Conservation (phyloP, 2,329 filamentous ascomycete species). For the Alternaria sp. region DNA sequence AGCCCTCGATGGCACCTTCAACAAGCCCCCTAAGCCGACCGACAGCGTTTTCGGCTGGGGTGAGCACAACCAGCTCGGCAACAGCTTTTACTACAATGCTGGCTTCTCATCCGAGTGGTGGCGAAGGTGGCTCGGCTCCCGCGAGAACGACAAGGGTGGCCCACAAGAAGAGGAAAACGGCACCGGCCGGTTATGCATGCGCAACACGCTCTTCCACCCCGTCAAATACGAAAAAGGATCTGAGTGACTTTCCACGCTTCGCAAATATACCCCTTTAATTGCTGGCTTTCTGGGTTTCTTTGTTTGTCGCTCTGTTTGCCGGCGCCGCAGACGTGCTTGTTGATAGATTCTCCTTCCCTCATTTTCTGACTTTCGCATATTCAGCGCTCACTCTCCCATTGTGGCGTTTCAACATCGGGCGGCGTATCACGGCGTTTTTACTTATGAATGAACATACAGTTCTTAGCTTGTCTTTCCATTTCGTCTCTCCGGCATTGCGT, state of each 20-base stretch:
- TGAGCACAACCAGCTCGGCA: slow-evolving; percentile 59
- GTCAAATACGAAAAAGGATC: slow-evolving; percentile 56
- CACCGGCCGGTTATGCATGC: slow-evolving; percentile 57
- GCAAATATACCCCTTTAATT: slow-evolving; percentile 37
- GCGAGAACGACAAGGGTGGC: slow-evolving; percentile 53
- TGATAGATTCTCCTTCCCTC: slow-evolving; percentile 30
- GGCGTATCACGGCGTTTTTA: slow-evolving; percentile 40
- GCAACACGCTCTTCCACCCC: slow-evolving; percentile 55
- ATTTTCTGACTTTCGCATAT: slow-evolving; percentile 27
- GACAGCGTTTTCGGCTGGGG: slow-evolving; percentile 59
- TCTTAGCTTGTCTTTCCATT: slow-evolving; percentile 14
- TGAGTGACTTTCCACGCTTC: slow-evolving; percentile 31
- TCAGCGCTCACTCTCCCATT: slow-evolving; percentile 27
- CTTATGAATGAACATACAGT: slow-evolving; percentile 7
- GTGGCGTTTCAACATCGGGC: slow-evolving; percentile 33
- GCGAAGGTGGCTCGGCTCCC: slow-evolving; percentile 57
- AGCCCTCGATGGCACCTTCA: slow-evolving; percentile 56
- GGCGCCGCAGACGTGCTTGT: slow-evolving; percentile 20
- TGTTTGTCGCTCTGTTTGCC: slow-evolving; percentile 18
- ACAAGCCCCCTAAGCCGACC: slow-evolving; percentile 53
- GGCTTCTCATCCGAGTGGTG: slow-evolving; percentile 56
- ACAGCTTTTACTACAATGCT: slow-evolving; percentile 59
- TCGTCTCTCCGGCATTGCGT: slow-evolving; percentile 13
- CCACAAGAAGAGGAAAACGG: slow-evolving; percentile 51
- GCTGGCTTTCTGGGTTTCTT: slow-evolving; percentile 17